Evolutionary conservation across 2,329 filamentous ascomycete genomes (phyloP).

Genomic region (Xylariaceae sp.): DNA sequence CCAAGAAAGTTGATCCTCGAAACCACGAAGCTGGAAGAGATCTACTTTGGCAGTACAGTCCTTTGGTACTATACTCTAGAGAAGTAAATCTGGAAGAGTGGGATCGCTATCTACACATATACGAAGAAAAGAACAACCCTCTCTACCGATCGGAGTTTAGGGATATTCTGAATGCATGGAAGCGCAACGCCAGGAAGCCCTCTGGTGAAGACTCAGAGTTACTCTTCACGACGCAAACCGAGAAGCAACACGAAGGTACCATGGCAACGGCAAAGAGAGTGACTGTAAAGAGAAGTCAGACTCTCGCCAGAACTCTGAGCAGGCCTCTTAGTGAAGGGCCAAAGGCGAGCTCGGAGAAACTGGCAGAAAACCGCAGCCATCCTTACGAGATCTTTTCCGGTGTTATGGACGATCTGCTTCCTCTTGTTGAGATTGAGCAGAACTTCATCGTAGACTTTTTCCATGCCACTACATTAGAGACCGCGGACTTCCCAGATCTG

Average conservation of each 20-base stretch:
- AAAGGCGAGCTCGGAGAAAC: constrained; percentile 49
- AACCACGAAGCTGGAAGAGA: constrained; percentile 69
- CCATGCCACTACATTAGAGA: constrained; percentile 81
- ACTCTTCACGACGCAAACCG: constrained; percentile 76
- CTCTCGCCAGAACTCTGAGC: constrained; percentile 67
- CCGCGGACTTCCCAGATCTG: constrained; percentile 75
- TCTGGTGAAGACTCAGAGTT: constrained; percentile 74
- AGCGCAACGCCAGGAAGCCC: constrained; percentile 68
- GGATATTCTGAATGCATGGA: constrained; percentile 73
- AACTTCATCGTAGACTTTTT: constrained; percentile 98
- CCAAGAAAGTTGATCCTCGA: constrained; percentile 62
- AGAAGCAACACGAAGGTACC: constrained; percentile 76
- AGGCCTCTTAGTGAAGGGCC: constrained; percentile 60
- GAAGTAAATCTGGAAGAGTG: constrained; percentile 80
- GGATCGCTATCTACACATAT: constrained; percentile 72
- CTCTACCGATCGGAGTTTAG: constrained; percentile 80
- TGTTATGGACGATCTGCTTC: constrained; percentile 74
- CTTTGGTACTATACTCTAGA: constrained; percentile 79
- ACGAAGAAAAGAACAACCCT: constrained; percentile 69
- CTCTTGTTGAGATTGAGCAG: constrained; percentile 85
- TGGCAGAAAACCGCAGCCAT: constrained; percentile 59
- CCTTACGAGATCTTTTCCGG: constrained; percentile 78
- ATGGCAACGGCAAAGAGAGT: constrained; percentile 78
- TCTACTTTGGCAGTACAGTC: constrained; percentile 80
- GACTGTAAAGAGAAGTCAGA: constrained; percentile 91